Percentiles rank a stretch among this genome's conserved stretches.
phyloP scores from a whole-genome alignment of 2,329 filamentous ascomycete species.

The Coleophoma crateriformis region DNA sequence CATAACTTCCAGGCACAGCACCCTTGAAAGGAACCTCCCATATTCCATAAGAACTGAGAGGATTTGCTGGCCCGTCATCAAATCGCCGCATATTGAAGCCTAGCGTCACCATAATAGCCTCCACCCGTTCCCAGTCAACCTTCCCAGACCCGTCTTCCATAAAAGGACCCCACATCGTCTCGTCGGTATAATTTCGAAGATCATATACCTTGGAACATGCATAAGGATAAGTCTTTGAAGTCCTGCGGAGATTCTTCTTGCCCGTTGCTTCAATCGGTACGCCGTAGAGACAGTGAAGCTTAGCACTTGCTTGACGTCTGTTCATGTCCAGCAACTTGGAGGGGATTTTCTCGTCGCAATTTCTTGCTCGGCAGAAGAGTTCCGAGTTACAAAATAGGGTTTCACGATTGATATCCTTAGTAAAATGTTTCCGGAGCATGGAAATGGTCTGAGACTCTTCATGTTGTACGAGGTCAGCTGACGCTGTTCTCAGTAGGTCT shows the following conservation, averaged over 20 bases:
- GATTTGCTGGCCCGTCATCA: slow-evolving; percentile 32
- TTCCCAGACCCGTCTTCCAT: slow-evolving; percentile 51
- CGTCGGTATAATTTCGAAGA: slow-evolving; percentile 58
- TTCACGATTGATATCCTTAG: slow-evolving; percentile 43
- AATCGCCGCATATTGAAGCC: slow-evolving; percentile 54
- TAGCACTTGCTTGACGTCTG: slow-evolving; percentile 58
- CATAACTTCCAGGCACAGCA: slow-evolving; percentile 44
- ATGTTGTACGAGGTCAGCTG: slow-evolving; percentile 24
- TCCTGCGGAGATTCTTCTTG: slow-evolving; percentile 3
- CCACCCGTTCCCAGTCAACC: slow-evolving; percentile 77
- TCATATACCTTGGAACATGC: slow-evolving; percentile 71
- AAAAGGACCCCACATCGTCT: slow-evolving; percentile 68
- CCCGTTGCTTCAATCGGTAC: slow-evolving; percentile 40
- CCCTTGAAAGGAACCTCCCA: slow-evolving; percentile 53
- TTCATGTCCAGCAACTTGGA: slow-evolving; percentile 7
- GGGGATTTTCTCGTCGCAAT: neutral
- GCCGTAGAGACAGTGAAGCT: slow-evolving; percentile 65
- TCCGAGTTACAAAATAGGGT: slow-evolving; percentile 60
- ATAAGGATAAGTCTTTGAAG: slow-evolving; percentile 43
- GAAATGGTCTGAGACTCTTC: slow-evolving; percentile 41
- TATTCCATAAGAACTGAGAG: slow-evolving; percentile 18
- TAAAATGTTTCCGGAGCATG: slow-evolving; percentile 39
- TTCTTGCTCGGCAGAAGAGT: slow-evolving; percentile 53
- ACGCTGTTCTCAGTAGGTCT: slow-evolving; percentile 39
- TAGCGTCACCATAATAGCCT: slow-evolving; percentile 62